These are phyloP conservation scores for Penicillium sp. DNA, from an alignment of 2,329 filamentous ascomycete species.

Conservation along the genomic window DNA sequence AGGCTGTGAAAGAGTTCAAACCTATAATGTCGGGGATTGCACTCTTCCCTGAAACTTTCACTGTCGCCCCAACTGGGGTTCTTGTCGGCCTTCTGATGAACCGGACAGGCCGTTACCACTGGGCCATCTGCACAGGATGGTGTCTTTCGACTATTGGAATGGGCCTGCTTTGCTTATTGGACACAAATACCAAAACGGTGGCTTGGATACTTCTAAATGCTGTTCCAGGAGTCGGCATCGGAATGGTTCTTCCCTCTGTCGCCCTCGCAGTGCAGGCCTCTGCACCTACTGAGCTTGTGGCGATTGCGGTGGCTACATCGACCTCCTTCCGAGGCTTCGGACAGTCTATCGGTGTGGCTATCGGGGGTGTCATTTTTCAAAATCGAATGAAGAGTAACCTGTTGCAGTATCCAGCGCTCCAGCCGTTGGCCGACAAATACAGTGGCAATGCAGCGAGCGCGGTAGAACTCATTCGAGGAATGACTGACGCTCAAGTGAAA, in stretches of 20 bases:
- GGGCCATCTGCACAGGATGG: slow-evolving; percentile 66
- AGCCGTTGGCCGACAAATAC: slow-evolving; percentile 50
- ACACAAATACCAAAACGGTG: slow-evolving; percentile 51
- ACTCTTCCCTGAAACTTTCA: slow-evolving; percentile 63
- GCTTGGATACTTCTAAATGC: slow-evolving; percentile 64
- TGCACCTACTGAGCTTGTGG: slow-evolving; percentile 58
- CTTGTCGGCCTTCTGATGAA: slow-evolving; percentile 53
- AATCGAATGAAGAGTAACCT: slow-evolving; percentile 54
- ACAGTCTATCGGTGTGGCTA: slow-evolving; percentile 65
- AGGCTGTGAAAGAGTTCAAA: slow-evolving; percentile 54
- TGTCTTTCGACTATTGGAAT: slow-evolving; percentile 58
- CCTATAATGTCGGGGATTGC: slow-evolving; percentile 61
- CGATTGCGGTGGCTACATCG: slow-evolving; percentile 64
- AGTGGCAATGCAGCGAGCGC: slow-evolving; percentile 60
- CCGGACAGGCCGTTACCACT: slow-evolving; percentile 61
- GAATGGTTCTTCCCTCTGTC: slow-evolving; percentile 52
- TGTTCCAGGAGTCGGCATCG: slow-evolving; percentile 19
- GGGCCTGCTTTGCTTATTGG: slow-evolving; percentile 48
- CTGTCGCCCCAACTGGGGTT: slow-evolving; percentile 63
- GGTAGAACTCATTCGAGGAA: slow-evolving; percentile 58
- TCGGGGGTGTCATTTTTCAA: slow-evolving; percentile 69
- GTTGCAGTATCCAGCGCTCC: slow-evolving; percentile 50
- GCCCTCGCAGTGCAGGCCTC: slow-evolving; percentile 65
- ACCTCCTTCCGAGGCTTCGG: slow-evolving; percentile 66
- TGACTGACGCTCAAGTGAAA: slow-evolving; percentile 45